Percentiles rank a stretch among this genome's conserved stretches.
Conservation (phyloP, 805 yeast genomes). For the Starmerella apicola region DNA sequence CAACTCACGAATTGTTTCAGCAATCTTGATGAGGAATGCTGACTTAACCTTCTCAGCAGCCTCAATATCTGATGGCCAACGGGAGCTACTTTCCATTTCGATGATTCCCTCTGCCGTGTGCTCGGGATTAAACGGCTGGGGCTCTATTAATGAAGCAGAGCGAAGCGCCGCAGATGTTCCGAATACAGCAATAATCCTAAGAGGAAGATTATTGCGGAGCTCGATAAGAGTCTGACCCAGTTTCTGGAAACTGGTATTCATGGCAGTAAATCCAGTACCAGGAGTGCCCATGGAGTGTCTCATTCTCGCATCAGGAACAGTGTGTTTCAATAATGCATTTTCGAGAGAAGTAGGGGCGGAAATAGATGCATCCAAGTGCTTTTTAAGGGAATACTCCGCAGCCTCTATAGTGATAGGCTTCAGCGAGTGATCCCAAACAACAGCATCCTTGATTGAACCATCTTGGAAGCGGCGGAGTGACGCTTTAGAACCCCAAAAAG, state of each 20-base stretch:
- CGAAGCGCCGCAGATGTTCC: conserved; percentile 69
- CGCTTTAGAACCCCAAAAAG: conserved; percentile 82
- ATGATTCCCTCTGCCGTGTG: conserved; percentile 60
- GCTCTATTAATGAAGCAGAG: conserved; percentile 61
- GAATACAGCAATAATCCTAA: conserved; percentile 54
- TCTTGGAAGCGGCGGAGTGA: conserved; percentile 86
- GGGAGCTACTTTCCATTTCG: conserved; percentile 79
- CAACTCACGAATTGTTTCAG: conserved; percentile 33
- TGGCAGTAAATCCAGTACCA: conserved; percentile 21
- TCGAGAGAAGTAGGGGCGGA: conserved; percentile 11
- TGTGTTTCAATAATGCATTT: conserved; percentile 34
- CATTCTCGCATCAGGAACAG: conserved; percentile 35
- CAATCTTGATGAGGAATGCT: conserved; percentile 70
- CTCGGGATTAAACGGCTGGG: conserved; percentile 35
- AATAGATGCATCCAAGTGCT: conserved; percentile 39
- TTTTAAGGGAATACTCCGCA: conserved; percentile 45
- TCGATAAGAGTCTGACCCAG: conserved; percentile 37
- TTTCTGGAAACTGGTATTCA: conserved; percentile 36
- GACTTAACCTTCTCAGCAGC: conserved; percentile 83
- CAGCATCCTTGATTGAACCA: conserved; percentile 81
- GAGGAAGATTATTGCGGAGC: conserved; percentile 44
- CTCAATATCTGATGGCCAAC: conserved; percentile 88
- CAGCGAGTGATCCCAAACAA: conserved; percentile 53
- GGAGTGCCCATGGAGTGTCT: not conserved
- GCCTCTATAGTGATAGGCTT: conserved; percentile 58